phyloP scores from a whole-genome alignment of 2,329 filamentous ascomycete species.

The Colletotrichum cuscutae region DNA sequence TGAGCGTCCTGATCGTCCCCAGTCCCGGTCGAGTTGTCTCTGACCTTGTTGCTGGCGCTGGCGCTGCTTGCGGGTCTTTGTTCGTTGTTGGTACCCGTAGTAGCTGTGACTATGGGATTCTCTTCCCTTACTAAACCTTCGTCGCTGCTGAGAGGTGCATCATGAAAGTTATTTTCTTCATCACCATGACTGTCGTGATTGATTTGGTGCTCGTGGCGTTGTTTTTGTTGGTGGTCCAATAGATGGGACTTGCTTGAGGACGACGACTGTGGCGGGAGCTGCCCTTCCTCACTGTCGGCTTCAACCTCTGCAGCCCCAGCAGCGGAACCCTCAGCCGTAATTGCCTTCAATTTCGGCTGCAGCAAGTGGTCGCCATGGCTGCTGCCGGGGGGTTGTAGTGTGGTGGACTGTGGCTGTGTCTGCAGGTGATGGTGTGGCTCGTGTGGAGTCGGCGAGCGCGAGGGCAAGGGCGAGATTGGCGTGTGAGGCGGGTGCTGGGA shows the following conservation, averaged over 20 bases:
- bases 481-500: slow-evolving; percentile 6
- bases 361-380: slow-evolving; percentile 20
- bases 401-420: slow-evolving; percentile 4
- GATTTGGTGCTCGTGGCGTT: slow-evolving; percentile 16
- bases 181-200: background rate
- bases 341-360: slow-evolving; percentile 33
- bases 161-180: background rate
- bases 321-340: slow-evolving; percentile 4
- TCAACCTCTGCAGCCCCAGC: background rate
- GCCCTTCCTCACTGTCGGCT: background rate
- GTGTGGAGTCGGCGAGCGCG: slow-evolving; percentile 12
- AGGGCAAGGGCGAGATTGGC: background rate
- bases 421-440: slow-evolving; percentile 9
- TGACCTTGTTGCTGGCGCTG: slow-evolving; percentile 29
- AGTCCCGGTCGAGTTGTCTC: slow-evolving; percentile 15
- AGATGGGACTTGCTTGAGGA: slow-evolving; percentile 29
- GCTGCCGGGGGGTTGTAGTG: slow-evolving; percentile 8
- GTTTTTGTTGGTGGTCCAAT: slow-evolving; percentile 20
- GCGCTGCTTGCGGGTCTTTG: slow-evolving; percentile 22
- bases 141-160: background rate
- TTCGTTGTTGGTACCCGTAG: background rate
- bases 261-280: slow-evolving; percentile 20
- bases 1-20: slow-evolving; percentile 23
- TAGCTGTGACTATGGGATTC: background rate
- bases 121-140: background rate